These are phyloP conservation scores for Pulveroboletus sp. DNA, from an alignment of 768 basidiomycete species.

Conservation along the genomic window DNA sequence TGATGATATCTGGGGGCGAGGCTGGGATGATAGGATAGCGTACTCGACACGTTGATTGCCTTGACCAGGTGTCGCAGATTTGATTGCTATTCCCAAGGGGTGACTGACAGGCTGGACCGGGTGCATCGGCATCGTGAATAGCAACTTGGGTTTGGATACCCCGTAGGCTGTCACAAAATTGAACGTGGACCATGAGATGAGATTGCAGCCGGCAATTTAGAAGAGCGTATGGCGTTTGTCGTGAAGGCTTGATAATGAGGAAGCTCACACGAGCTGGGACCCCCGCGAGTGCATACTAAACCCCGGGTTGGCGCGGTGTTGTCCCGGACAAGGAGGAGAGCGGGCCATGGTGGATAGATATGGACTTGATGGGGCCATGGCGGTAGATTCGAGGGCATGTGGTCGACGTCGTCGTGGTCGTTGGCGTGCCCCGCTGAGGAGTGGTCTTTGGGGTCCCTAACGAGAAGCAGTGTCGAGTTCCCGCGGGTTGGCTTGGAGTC, in stretches of 20 bases:
- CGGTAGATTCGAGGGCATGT: neutral
- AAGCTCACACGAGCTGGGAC: constrained; percentile 21
- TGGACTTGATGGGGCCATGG: neutral
- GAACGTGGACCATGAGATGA: too few species aligned
- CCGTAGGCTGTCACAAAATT: too few species aligned
- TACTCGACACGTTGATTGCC: too few species aligned
- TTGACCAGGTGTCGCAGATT: too few species aligned
- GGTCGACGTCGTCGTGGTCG: constrained; percentile 1
- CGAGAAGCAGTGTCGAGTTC: constrained; percentile 27
- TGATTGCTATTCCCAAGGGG: too few species aligned
- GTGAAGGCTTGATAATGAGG: neutral
- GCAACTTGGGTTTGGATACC: too few species aligned
- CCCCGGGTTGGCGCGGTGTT: constrained; percentile 20
- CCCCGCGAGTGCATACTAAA: constrained; percentile 30
- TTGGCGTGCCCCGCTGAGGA: neutral
- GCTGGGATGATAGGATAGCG: too few species aligned
- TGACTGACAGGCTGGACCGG: too few species aligned
- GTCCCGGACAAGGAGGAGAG: constrained; percentile 1
- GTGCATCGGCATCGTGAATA: too few species aligned
- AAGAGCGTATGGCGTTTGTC: neutral
- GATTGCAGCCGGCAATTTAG: neutral
- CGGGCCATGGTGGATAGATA: neutral
- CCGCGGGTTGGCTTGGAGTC: constrained; percentile 25
- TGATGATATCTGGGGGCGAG: too few species aligned
- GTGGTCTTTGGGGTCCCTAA: constrained; percentile 22